Conservation (phyloP, 306 rosid genomes). For the Trichosanthes cucumerina region DNA sequence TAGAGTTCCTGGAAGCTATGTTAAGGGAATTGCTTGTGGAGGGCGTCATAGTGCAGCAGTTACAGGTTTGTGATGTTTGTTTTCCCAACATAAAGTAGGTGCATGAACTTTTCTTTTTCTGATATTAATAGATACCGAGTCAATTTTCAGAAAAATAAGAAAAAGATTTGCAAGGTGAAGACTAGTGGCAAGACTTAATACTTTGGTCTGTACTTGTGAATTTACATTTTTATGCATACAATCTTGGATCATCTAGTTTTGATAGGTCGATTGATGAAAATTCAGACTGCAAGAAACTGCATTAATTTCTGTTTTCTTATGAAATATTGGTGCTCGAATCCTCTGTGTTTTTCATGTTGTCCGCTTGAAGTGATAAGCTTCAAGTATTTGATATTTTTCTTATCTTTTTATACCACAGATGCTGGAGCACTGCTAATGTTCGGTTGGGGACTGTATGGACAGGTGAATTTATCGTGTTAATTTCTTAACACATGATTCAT, state of each 20-base stretch:
- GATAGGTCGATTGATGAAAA: background rate
- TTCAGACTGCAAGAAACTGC: background rate
- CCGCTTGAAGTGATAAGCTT: constrained; percentile 2
- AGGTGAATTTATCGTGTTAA: constrained; percentile 49
- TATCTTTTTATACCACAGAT: constrained; percentile 33
- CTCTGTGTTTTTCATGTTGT: background rate
- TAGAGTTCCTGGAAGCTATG: constrained; percentile 66
- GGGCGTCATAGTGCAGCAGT: constrained; percentile 93
- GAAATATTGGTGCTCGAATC: background rate
- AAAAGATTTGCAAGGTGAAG: background rate
- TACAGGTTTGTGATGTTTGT: constrained; percentile 43
- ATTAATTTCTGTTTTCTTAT: background rate
- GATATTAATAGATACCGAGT: background rate
- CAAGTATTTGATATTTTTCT: constrained; percentile 3
- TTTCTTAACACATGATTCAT: background rate
- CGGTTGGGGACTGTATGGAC: constrained; percentile 98
- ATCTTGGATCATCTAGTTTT: background rate
- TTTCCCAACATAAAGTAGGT: background rate
- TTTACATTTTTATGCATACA: background rate
- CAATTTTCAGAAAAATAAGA: background rate
- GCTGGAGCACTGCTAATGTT: constrained; percentile 84
- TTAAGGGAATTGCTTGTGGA: constrained; percentile 84
- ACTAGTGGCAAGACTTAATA: background rate
- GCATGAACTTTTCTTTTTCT: background rate
- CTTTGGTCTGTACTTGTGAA: background rate